Conservation (phyloP, 805 yeast species). For the Torulaspora quercuum region DNA sequence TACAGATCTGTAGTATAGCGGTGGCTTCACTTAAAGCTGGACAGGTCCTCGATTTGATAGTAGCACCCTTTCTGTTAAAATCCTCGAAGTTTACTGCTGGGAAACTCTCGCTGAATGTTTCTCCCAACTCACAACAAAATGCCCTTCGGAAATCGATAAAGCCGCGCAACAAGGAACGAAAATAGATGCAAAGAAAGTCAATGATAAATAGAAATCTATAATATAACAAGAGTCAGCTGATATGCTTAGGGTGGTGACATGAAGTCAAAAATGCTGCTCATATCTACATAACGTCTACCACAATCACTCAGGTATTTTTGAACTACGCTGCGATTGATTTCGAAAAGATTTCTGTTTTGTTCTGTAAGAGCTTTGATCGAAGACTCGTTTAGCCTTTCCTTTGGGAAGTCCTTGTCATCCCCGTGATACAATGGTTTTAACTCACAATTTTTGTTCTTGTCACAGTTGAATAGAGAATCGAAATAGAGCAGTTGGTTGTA, state of each 20-base stretch:
- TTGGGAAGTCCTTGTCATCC: constrained; percentile 38
- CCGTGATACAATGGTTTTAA: constrained; percentile 52
- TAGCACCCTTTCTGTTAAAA: too few species aligned
- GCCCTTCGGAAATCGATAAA: not conserved
- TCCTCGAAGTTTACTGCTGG: too few species aligned
- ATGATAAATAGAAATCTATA: constrained; percentile 2
- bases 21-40: too few species aligned
- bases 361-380: constrained; percentile 72
- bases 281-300: constrained; percentile 86
- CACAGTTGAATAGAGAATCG: constrained; percentile 74
- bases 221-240: constrained; percentile 1
- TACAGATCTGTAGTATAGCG: not conserved
- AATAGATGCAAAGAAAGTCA: not conserved
- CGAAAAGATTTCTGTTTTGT: constrained; percentile 67
- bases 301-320: constrained; percentile 72
- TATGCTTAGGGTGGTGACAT: constrained; percentile 38
- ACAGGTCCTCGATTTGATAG: too few species aligned
- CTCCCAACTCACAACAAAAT: too few species aligned
- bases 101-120: too few species aligned
- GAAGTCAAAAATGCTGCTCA: constrained; percentile 73
- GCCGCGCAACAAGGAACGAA: constrained; percentile 6
- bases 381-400: constrained; percentile 39
- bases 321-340: constrained; percentile 52
- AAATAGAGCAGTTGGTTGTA: constrained; percentile 84
- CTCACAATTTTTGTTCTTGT: constrained; percentile 58